Evolutionary conservation across 352 stramenopile species (phyloP).

Genomic region (Halophytophthora batemanensis): DNA sequence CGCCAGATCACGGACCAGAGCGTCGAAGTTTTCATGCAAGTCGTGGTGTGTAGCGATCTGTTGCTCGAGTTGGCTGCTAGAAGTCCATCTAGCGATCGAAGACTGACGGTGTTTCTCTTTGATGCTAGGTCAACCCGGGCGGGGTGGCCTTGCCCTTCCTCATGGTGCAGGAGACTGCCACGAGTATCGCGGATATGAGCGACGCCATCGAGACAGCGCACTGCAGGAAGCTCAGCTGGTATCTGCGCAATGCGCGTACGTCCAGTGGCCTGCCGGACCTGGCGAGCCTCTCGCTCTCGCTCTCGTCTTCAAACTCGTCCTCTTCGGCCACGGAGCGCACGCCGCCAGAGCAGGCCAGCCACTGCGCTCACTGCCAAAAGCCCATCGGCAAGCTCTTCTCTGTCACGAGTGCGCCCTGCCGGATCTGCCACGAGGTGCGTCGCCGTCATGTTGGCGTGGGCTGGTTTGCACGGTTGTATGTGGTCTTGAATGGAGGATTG

Average conservation of each 20-base stretch:
- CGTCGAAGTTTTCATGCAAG: slow-evolving; percentile 48
- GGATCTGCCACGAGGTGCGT: slow-evolving; percentile 28
- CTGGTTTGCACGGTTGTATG: too few relatives aligned
- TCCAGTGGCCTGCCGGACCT: slow-evolving; percentile 3
- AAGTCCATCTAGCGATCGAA: too few relatives aligned
- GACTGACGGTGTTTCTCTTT: too few relatives aligned
- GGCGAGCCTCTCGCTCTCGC: too few relatives aligned
- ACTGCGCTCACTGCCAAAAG: slow-evolving; percentile 22
- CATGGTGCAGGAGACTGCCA: slow-evolving; percentile 26
- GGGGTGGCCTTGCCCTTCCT: slow-evolving; percentile 31
- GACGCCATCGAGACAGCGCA: slow-evolving; percentile 39
- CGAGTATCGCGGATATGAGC: slow-evolving; percentile 25
- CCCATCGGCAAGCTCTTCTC: slow-evolving; percentile 23
- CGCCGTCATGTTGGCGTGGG: background rate
- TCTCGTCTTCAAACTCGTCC: slow-evolving; percentile 23
- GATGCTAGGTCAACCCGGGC: too few relatives aligned
- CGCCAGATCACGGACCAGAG: slow-evolving; percentile 33
- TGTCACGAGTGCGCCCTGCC: slow-evolving; percentile 16
- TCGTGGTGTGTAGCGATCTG: too few relatives aligned
- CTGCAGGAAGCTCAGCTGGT: slow-evolving; percentile 62
- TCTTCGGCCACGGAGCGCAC: slow-evolving; percentile 9
- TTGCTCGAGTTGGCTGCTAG: too few relatives aligned
- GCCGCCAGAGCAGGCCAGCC: slow-evolving; percentile 13
- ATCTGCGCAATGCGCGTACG: slow-evolving; percentile 24
- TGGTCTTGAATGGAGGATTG: too few relatives aligned